Conservation (phyloP, 2,329 filamentous ascomycete species). For the Exophiala mesophila region DNA sequence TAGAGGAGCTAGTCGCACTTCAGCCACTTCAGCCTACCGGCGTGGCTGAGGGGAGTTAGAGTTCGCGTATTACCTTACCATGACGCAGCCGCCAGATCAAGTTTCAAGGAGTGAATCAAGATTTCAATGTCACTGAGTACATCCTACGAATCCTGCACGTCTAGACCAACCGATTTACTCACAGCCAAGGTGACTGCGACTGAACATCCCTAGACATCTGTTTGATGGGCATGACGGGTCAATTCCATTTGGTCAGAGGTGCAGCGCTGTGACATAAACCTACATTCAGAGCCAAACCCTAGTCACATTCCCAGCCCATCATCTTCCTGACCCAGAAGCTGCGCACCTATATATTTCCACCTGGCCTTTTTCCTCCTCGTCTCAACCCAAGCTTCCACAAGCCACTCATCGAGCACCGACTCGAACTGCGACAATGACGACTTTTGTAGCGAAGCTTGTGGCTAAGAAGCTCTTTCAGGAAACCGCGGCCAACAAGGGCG, state of each 20-base stretch:
- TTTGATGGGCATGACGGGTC: slow-evolving; percentile 12
- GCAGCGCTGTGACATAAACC: slow-evolving; percentile 12
- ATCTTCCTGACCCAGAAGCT: neutral
- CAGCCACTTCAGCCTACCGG: too few species aligned
- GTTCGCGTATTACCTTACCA: neutral
- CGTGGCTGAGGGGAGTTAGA: slow-evolving; percentile 4
- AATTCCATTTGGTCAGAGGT: slow-evolving; percentile 1
- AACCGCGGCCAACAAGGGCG: slow-evolving; percentile 54
- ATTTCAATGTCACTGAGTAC: slow-evolving; percentile 11
- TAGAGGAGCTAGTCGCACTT: too few species aligned
- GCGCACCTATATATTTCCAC: slow-evolving; percentile 4
- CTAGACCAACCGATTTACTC: slow-evolving; percentile 9
- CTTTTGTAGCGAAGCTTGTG: slow-evolving; percentile 50
- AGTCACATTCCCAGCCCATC: neutral
- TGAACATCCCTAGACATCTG: slow-evolving; percentile 8
- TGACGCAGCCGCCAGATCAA: slow-evolving; percentile 13
- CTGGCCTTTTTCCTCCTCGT: neutral
- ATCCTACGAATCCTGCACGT: slow-evolving; percentile 1
- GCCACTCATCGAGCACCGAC: neutral
- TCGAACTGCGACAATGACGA: slow-evolving; percentile 46
- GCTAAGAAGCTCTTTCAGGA: slow-evolving; percentile 56
- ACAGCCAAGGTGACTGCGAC: slow-evolving; percentile 8
- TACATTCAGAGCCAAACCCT: neutral
- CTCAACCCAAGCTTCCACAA: neutral
- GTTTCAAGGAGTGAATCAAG: slow-evolving; percentile 13